Evolutionary conservation across 1,284 basidiomycete species (phyloP).

Genomic region (Caloboletus firmus): DNA sequence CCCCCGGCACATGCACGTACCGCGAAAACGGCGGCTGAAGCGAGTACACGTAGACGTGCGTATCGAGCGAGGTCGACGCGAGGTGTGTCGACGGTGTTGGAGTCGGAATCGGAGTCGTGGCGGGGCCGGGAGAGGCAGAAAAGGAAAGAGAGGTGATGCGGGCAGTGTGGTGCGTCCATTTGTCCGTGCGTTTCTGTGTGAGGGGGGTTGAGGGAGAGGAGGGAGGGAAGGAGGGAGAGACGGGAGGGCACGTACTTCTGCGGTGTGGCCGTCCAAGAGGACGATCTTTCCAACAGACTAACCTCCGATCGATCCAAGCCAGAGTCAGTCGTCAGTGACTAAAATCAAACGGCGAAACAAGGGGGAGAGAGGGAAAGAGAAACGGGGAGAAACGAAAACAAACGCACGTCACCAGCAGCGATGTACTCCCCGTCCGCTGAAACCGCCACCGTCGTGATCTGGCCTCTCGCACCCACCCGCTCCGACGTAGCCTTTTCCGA

Average conservation of each 20-base stretch:
- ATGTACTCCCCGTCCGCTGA: slow-evolving; percentile 75
- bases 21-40: slow-evolving; percentile 68
- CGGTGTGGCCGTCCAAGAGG: slow-evolving; percentile 68
- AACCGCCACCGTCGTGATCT: slow-evolving; percentile 79
- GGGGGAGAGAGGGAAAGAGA: not conserved
- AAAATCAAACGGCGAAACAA: not conserved
- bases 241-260: slow-evolving; percentile 46
- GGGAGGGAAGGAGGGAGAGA: too few relatives aligned
- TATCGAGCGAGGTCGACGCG: slow-evolving; percentile 89
- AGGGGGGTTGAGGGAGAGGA: not conserved
- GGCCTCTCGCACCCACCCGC: slow-evolving; percentile 57
- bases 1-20: slow-evolving; percentile 85
- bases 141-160: slow-evolving; percentile 78
- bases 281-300: slow-evolving; percentile 74
- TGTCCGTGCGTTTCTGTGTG: slow-evolving; percentile 29
- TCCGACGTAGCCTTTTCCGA: slow-evolving; percentile 58
- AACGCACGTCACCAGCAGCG: slow-evolving; percentile 77
- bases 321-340: slow-evolving; percentile 1
- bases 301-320: not conserved
- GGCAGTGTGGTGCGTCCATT: slow-evolving; percentile 89
- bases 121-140: not conserved
- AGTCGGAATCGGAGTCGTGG: not conserved
- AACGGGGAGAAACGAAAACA: not conserved
- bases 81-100: slow-evolving; percentile 44
- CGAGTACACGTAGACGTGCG: slow-evolving; percentile 89